phyloP scores from a whole-genome alignment of 768 basidiomycete genomes.

The Asterophora lycoperdoides region DNA sequence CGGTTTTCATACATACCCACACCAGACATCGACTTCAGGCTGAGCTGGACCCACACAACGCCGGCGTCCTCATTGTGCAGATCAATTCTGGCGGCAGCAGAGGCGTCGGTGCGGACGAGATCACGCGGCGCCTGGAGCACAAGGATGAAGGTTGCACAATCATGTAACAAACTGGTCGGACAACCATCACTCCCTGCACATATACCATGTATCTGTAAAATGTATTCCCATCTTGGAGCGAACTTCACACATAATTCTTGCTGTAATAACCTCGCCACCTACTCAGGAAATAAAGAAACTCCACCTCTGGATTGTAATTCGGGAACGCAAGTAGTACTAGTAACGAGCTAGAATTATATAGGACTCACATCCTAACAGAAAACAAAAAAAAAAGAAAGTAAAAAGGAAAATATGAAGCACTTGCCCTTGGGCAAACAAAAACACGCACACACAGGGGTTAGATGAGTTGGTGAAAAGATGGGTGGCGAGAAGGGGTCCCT shows the following conservation, averaged over 20 bases:
- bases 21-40: slow-evolving; percentile 68
- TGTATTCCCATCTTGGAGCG: neutral
- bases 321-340: neutral
- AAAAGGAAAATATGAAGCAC: neutral
- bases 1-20: neutral
- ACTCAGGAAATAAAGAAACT: too few relatives aligned
- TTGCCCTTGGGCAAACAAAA: slow-evolving; percentile 5
- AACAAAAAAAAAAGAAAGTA: neutral
- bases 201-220: neutral
- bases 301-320: neutral
- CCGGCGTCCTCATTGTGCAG: slow-evolving; percentile 80
- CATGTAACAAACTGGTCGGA: slow-evolving; percentile 43
- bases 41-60: slow-evolving; percentile 73
- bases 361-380: neutral
- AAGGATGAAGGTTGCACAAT: slow-evolving; percentile 58
- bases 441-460: neutral
- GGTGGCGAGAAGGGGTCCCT: neutral
- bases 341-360: neutral
- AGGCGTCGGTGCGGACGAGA: slow-evolving; percentile 54
- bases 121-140: slow-evolving; percentile 48
- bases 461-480: neutral
- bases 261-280: neutral
- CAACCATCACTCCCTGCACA: neutral
- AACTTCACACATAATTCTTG: neutral
- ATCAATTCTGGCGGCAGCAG: slow-evolving; percentile 39